Conservation (phyloP, 331 rosid genomes). For the Phaseolus coccineus region DNA sequence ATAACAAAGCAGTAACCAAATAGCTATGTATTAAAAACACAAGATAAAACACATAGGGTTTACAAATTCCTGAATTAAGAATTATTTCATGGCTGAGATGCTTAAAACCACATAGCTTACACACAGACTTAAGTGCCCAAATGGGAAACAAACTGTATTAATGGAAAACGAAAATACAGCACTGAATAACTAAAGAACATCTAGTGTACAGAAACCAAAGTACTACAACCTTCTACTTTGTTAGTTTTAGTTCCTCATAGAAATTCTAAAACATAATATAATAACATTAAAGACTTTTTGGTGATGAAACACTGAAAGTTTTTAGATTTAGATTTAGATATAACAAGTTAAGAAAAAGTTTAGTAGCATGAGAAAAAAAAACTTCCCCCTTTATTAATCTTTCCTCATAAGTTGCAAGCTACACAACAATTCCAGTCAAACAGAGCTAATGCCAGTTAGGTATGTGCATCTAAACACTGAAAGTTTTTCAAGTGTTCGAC, state of each 20-base stretch:
- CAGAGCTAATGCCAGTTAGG: no score
- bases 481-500: no score
- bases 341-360: no score
- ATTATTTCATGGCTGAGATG: constrained; percentile 27
- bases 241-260: not conserved
- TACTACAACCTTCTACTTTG: not conserved
- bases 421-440: no score
- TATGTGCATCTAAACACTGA: no score
- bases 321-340: no score
- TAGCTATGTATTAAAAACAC: constrained; percentile 20
- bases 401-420: no score
- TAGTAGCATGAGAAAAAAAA: no score
- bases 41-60: constrained; percentile 24
- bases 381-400: no score
- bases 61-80: not conserved
- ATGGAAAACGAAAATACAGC: not conserved
- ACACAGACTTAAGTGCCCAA: not conserved
- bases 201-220: not conserved
- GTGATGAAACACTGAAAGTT: no score
- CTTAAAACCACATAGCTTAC: constrained; percentile 25
- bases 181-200: constrained; percentile 11
- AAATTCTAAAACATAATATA: no score
- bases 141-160: not conserved
- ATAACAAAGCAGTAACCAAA: constrained; percentile 26
- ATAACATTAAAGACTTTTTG: no score